phyloP scores from a whole-genome alignment of 1,284 basidiomycete genomes.

The Sporisorium reilianum region DNA sequence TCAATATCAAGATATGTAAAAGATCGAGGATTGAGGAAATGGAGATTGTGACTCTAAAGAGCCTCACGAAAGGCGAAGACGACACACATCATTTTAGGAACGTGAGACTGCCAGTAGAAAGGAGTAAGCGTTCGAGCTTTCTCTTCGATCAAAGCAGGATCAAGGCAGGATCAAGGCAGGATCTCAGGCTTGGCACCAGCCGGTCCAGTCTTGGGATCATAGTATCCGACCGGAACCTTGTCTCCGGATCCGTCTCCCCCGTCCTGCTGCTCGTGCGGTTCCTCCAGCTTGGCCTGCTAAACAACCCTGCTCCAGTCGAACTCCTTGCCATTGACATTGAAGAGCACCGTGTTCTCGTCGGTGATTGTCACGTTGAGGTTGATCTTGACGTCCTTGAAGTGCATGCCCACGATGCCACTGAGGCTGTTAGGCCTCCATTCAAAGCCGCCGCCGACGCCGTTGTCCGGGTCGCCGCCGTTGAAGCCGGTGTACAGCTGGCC shows the following conservation, averaged over 20 bases:
- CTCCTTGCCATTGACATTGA: constrained; percentile 20
- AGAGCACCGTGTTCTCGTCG: constrained; percentile 10
- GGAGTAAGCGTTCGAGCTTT: too few relatives aligned
- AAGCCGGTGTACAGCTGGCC: constrained; percentile 31
- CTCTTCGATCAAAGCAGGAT: too few relatives aligned
- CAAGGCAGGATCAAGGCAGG: not conserved
- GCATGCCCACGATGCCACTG: constrained; percentile 17
- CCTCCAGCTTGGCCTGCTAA: not conserved
- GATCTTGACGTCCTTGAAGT: constrained; percentile 12
- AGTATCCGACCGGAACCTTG: too few relatives aligned
- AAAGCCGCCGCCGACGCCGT: constrained; percentile 33
- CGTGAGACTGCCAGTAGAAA: too few relatives aligned
- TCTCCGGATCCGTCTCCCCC: too few relatives aligned
- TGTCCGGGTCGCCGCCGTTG: constrained; percentile 24
- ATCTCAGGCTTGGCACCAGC: not conserved
- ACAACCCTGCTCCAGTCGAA: constrained; percentile 23
- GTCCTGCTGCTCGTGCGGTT: too few relatives aligned
- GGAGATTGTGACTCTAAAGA: too few relatives aligned
- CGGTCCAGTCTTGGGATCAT: too few relatives aligned
- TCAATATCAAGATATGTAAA: too few relatives aligned
- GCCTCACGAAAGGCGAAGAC: too few relatives aligned
- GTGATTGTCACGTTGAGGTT: constrained; percentile 34
- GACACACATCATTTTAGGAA: too few relatives aligned
- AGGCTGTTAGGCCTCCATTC: constrained; percentile 13
- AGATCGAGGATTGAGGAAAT: too few relatives aligned